Percentiles rank a stretch among this genome's conserved stretches.
Conservation (phyloP, 164 flowering plant species). For the Paratinospora sagittata region DNA sequence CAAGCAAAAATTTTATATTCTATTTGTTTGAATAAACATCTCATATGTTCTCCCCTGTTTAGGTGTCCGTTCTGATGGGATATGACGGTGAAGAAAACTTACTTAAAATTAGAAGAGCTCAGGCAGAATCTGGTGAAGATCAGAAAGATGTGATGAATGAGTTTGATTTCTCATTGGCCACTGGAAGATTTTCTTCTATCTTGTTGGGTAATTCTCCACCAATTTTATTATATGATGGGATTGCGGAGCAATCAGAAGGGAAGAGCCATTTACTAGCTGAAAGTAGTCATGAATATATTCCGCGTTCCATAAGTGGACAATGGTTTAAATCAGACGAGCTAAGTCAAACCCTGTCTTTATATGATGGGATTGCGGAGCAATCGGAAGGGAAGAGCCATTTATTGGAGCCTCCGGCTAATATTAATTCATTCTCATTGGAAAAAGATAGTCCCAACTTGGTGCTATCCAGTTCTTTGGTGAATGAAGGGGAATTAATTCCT, state of each 20-base stretch:
- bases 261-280: slow-evolving; percentile 26
- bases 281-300: slow-evolving; percentile 25
- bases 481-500: slow-evolving; percentile 17
- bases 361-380: slow-evolving; percentile 35
- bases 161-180: slow-evolving; percentile 38
- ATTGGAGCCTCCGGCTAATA: slow-evolving; percentile 23
- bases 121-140: slow-evolving; percentile 25
- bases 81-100: slow-evolving; percentile 42
- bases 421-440: slow-evolving; percentile 16
- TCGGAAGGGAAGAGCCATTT: slow-evolving; percentile 28
- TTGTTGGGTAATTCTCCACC: slow-evolving; percentile 52
- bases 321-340: slow-evolving; percentile 30
- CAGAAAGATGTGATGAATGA: slow-evolving; percentile 30
- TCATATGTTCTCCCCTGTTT: slow-evolving; percentile 6
- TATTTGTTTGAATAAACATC: not conserved
- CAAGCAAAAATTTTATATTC: not conserved
- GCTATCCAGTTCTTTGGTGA: slow-evolving; percentile 19
- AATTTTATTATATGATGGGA: slow-evolving; percentile 59
- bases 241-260: slow-evolving; percentile 22
- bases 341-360: slow-evolving; percentile 45
- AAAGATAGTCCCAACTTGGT: slow-evolving; percentile 6
- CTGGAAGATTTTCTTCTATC: slow-evolving; percentile 69
- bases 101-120: slow-evolving; percentile 38
- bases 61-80: slow-evolving; percentile 64
- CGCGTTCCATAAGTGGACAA: slow-evolving; percentile 26